These are phyloP conservation scores for Heterobasidion occidentale DNA, from an alignment of 1,284 basidiomycete species.

Conservation along the genomic window DNA sequence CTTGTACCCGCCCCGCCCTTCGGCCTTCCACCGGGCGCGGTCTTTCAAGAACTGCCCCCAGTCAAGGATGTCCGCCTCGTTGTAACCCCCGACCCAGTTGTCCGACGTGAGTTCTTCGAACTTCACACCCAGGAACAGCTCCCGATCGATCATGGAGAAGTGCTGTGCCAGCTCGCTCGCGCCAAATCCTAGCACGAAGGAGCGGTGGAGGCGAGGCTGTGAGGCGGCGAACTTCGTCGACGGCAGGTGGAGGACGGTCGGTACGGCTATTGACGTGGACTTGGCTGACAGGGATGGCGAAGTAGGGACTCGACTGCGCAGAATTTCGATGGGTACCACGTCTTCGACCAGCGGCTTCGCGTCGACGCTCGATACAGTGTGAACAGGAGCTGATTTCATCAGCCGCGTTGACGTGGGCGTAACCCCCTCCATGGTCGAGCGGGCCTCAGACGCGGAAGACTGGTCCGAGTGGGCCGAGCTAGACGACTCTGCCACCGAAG, in stretches of 20 bases:
- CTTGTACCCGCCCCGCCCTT: slow-evolving; percentile 46
- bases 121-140: slow-evolving; percentile 75
- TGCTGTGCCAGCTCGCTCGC: slow-evolving; percentile 68
- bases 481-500: slow-evolving; percentile 5
- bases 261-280: slow-evolving; percentile 5
- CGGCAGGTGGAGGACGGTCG: neutral
- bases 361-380: slow-evolving; percentile 26
- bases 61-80: slow-evolving; percentile 68
- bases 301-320: slow-evolving; percentile 46
- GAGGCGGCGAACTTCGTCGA: slow-evolving; percentile 9
- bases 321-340: slow-evolving; percentile 57
- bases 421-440: slow-evolving; percentile 7
- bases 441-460: slow-evolving; percentile 3
- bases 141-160: slow-evolving; percentile 83
- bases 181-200: slow-evolving; percentile 55
- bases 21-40: slow-evolving; percentile 60
- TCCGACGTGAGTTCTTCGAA: slow-evolving; percentile 77
- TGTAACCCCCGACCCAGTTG: slow-evolving; percentile 50
- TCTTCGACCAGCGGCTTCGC: slow-evolving; percentile 50
- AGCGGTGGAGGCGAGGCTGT: slow-evolving; percentile 40
- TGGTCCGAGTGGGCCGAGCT: slow-evolving; percentile 8
- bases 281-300: slow-evolving; percentile 9
- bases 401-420: slow-evolving; percentile 6
- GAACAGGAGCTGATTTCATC: neutral
- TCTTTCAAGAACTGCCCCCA: slow-evolving; percentile 81